Base-by-base conservation (phyloP, 805 yeast genomes). In the Candida nanaspora region DNA sequence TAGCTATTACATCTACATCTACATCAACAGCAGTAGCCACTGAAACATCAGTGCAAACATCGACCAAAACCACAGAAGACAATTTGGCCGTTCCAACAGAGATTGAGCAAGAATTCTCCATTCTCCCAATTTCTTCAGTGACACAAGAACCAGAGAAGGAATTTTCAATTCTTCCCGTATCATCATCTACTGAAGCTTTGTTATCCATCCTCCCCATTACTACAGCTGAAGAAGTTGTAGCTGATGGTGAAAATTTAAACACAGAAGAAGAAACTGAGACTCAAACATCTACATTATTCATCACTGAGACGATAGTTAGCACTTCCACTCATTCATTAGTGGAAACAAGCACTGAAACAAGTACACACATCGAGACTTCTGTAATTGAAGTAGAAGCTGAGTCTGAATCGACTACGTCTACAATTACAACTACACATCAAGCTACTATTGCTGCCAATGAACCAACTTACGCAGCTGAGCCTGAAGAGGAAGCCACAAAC, bases 201-300 rank as follows among this genome's bases (percentile, higher is more conserved):
- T n/a, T n/a, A n/a, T n/a, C n/a, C n/a, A n/a, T n/a, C n/a, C n/a
- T n/a, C n/a, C n/a, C n/a, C n/a, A n/a, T n/a, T 13, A 15, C 20
- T 11, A 6, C 16, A 11, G 34, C 16, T 9, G 34, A 9, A 7
- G 34, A 32, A 20, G 30, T 13, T 27, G n/a, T 13, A 9, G 30
- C 6, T 27, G 30, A 13, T 9, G 30, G 9, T 27, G n/a, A n/a
- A n/a, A n/a, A n/a, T n/a, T n/a, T n/a, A 27, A 13, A 8, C 14
- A 27, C n/a, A 13, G 30, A 27, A 27, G n/a, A 35, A 7, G 33
- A 18, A 3, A 45, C 43, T 15, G 40, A 16, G 11, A 15, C 33
- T 11, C 38, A 26, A 31, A 39, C 42, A 10, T 16, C 34, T 19
- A 31, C 22, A 3, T 16, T 31, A 3, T 6, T 18, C 22, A 14